Percentiles rank a stretch among this genome's conserved stretches.
Evolutionary conservation across 139 green algal genomes (phyloP).

Genomic region (Chlorella sp.): DNA sequence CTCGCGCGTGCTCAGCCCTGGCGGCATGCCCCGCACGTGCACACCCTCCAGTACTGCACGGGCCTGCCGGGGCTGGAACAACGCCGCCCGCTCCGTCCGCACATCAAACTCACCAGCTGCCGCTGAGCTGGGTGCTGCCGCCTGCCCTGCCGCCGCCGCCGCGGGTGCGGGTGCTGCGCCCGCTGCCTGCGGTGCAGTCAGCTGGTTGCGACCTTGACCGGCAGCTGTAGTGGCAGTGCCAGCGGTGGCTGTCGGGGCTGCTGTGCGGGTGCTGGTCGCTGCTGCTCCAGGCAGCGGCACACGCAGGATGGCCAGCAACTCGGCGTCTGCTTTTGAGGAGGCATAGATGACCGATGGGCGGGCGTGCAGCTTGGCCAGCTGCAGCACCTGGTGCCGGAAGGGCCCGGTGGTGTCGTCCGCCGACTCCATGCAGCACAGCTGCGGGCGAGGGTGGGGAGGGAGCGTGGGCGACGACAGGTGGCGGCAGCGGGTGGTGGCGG

Average conservation of each 20-base stretch:
- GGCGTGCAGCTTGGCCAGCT: conserved; percentile 70
- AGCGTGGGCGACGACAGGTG: neutral
- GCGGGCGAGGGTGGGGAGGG: neutral
- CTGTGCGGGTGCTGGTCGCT: neutral
- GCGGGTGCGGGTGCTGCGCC: neutral
- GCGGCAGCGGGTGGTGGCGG: neutral
- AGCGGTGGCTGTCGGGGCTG: too few relatives aligned
- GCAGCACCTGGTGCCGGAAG: conserved; percentile 62
- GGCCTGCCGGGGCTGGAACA: conserved; percentile 43
- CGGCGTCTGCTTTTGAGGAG: conserved; percentile 54
- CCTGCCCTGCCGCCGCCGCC: neutral
- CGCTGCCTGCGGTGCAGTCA: neutral
- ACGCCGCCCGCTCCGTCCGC: conserved; percentile 32
- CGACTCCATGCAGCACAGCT: conserved; percentile 47
- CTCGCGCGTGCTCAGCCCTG: neutral
- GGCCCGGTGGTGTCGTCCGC: conserved; percentile 40
- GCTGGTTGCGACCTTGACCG: too few relatives aligned
- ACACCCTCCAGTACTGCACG: conserved; percentile 20
- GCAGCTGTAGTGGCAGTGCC: too few relatives aligned
- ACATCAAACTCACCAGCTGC: conserved; percentile 31
- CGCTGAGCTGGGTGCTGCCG: neutral
- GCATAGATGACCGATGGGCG: conserved; percentile 61
- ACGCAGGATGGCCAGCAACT: conserved; percentile 49
- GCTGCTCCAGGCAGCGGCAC: neutral
- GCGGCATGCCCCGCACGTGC: conserved; percentile 29